Evolutionary conservation across 306 rosid species (phyloP).

Genomic region (Cucurbita maxima): DNA sequence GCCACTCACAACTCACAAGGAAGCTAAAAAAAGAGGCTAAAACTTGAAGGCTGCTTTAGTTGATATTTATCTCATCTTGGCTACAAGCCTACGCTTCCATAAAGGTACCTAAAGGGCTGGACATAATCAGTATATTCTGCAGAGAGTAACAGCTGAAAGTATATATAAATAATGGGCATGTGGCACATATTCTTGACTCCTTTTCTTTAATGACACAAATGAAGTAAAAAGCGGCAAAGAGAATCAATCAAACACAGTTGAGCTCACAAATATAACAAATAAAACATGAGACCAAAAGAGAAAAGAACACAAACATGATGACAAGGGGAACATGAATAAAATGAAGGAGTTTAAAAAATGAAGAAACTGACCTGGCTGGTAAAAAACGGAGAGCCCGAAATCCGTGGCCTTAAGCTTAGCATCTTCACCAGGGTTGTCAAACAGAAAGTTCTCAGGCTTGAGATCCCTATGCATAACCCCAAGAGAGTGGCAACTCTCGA

Average conservation of each 20-base stretch:
- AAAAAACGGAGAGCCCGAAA: slow-evolving; percentile 71
- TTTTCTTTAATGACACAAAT: not conserved
- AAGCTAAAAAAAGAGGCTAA: not conserved
- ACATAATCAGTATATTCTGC: not conserved
- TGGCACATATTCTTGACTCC: not conserved
- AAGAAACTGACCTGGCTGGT: slow-evolving; percentile 56
- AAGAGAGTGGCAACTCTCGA: slow-evolving; percentile 75
- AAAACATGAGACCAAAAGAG: not conserved
- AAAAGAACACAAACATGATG: not conserved
- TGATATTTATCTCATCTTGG: not conserved
- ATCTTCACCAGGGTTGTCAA: slow-evolving; percentile 53
- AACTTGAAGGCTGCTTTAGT: not conserved
- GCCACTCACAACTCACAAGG: not conserved
- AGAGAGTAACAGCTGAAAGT: not conserved
- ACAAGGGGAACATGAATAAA: not conserved
- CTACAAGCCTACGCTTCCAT: not conserved
- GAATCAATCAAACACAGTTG: not conserved
- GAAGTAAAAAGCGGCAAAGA: not conserved
- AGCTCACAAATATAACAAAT: not conserved
- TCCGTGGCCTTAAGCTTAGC: slow-evolving; percentile 74
- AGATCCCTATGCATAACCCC: slow-evolving; percentile 96
- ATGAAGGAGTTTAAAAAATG: not conserved
- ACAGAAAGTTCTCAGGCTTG: slow-evolving; percentile 89
- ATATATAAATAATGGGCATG: not conserved
- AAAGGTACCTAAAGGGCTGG: not conserved